Percentiles rank a stretch among this genome's conserved stretches.
Conservation (phyloP, 2,329 filamentous ascomycete species). For the Coleophoma cylindrospora region DNA sequence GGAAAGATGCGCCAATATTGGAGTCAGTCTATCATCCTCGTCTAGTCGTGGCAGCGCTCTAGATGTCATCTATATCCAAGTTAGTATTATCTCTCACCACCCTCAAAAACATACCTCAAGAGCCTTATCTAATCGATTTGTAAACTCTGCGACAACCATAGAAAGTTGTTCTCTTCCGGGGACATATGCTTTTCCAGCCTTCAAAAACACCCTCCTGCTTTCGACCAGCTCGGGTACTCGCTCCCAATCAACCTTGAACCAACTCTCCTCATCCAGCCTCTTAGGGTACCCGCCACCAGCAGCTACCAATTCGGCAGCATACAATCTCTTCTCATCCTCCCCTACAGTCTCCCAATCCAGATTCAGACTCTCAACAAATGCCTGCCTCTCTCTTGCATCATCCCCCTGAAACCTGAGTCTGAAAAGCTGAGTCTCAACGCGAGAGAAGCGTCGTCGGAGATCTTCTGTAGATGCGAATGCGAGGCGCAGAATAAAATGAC, state of each 20-base stretch:
- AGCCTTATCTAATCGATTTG: slow-evolving; percentile 69
- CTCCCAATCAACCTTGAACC: slow-evolving; percentile 97
- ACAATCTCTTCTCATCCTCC: slow-evolving; percentile 65
- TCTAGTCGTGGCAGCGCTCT: slow-evolving; percentile 86
- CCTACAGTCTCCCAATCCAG: slow-evolving; percentile 81
- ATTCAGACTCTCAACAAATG: slow-evolving; percentile 72
- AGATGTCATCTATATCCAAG: slow-evolving; percentile 64
- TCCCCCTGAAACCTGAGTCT: slow-evolving; percentile 76
- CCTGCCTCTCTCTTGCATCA: slow-evolving; percentile 63
- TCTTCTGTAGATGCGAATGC: slow-evolving; percentile 93
- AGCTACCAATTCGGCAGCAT: slow-evolving; percentile 25
- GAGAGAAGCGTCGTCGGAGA: slow-evolving; percentile 76
- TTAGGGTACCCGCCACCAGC: slow-evolving; percentile 28
- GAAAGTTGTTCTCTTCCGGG: slow-evolving; percentile 81
- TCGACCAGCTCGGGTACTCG: slow-evolving; percentile 88
- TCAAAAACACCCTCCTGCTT: slow-evolving; percentile 68
- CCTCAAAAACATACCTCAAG: slow-evolving; percentile 59
- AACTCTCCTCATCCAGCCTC: slow-evolving; percentile 70
- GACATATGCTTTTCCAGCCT: slow-evolving; percentile 83
- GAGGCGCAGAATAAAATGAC: slow-evolving; percentile 91
- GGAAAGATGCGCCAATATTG: slow-evolving; percentile 76
- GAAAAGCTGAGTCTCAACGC: slow-evolving; percentile 88
- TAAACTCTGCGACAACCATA: slow-evolving; percentile 87
- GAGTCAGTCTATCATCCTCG: slow-evolving; percentile 86
- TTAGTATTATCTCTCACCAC: slow-evolving; percentile 6